A percentile compares a stretch with the other conserved stretches of the same genome.
These are phyloP conservation scores for Moesziomyces sp. DNA, from an alignment of 1,284 basidiomycete species.

Conservation along the genomic window DNA sequence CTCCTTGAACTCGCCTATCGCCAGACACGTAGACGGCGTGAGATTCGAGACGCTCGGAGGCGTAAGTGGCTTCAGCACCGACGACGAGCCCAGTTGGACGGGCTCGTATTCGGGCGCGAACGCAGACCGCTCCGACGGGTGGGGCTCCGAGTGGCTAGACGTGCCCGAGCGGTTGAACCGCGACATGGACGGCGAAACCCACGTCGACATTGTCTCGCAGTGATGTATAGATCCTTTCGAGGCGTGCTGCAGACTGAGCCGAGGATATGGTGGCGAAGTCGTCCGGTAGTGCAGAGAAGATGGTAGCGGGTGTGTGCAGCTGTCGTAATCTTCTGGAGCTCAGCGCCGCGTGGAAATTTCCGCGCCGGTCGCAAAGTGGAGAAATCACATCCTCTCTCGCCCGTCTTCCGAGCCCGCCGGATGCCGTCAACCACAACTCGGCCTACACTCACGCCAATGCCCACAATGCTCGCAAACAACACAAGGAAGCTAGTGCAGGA, in stretches of 20 bases:
- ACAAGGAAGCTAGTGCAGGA: background rate
- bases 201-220: slow-evolving; percentile 15
- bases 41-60: slow-evolving; percentile 47
- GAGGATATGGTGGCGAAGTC: too few species aligned
- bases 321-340: slow-evolving; percentile 24
- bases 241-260: background rate
- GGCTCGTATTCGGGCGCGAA: slow-evolving; percentile 28
- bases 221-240: too few species aligned
- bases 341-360: slow-evolving; percentile 11
- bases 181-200: slow-evolving; percentile 38
- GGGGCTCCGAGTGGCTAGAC: background rate
- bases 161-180: slow-evolving; percentile 21
- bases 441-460: too few species aligned
- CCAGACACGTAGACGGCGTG: slow-evolving; percentile 47
- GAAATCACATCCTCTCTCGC: background rate
- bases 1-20: slow-evolving; percentile 56
- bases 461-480: background rate
- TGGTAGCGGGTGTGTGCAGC: background rate
- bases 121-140: slow-evolving; percentile 1
- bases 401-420: slow-evolving; percentile 13
- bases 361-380: background rate
- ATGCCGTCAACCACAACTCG: background rate
- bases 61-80: slow-evolving; percentile 31
- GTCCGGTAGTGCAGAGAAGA: background rate
- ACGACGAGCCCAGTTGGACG: slow-evolving; percentile 32